Evolutionary conservation across 495 filamentous ascomycete genomes (phyloP).

Genomic region (Aspergillus saccharolyticus): DNA sequence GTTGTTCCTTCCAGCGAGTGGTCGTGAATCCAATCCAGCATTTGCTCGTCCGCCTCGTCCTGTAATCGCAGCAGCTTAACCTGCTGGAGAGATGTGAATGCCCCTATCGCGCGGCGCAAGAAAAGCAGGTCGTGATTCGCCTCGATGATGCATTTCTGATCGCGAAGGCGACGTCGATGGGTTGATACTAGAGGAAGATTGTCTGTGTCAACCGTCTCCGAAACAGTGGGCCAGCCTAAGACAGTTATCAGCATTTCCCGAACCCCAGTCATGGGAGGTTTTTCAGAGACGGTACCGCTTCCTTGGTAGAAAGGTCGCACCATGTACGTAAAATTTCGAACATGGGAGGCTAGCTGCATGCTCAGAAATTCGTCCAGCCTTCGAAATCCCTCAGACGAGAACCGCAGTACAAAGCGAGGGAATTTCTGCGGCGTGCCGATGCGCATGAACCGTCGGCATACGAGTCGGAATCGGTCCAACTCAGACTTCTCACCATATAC

Average conservation of each 20-base stretch:
- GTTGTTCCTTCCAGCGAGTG: slow-evolving; percentile 24
- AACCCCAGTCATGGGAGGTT: slow-evolving; percentile 1
- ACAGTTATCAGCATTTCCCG: slow-evolving; percentile 18
- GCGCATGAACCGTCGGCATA: slow-evolving; percentile 57
- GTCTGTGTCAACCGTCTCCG: slow-evolving; percentile 18
- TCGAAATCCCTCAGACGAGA: slow-evolving; percentile 53
- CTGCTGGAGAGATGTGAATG: slow-evolving; percentile 58
- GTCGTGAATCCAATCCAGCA: slow-evolving; percentile 40
- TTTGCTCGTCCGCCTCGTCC: slow-evolving; percentile 51
- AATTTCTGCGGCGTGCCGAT: slow-evolving; percentile 58
- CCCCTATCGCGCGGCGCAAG: slow-evolving; percentile 51
- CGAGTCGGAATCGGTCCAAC: slow-evolving; percentile 50
- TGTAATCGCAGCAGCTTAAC: slow-evolving; percentile 61
- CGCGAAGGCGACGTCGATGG: slow-evolving; percentile 29
- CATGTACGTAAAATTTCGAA: slow-evolving; percentile 67
- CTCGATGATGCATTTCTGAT: slow-evolving; percentile 29
- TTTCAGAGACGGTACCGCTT: slow-evolving; percentile 38
- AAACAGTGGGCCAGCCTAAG: slow-evolving; percentile 32
- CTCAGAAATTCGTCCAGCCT: slow-evolving; percentile 46
- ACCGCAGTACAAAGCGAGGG: slow-evolving; percentile 54
- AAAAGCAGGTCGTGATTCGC: slow-evolving; percentile 28
- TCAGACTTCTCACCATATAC: slow-evolving; percentile 32
- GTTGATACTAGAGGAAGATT: slow-evolving; percentile 22
- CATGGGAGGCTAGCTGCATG: slow-evolving; percentile 55
- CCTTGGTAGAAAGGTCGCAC: slow-evolving; percentile 63